Conservation (phyloP, 1,139 yeast genomes). For the Kodamaea plutei region DNA sequence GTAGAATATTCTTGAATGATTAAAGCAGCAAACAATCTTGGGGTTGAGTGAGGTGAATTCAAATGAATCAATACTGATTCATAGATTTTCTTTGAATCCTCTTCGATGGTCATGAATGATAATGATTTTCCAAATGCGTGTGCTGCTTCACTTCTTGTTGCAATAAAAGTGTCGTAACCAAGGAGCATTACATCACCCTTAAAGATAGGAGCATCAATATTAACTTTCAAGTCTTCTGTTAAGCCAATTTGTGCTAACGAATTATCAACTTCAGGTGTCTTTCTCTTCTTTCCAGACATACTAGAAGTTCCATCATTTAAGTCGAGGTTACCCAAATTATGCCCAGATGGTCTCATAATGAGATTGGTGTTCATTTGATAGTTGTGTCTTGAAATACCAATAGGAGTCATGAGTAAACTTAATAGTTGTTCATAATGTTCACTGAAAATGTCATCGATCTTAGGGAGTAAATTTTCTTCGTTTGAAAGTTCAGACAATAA, state of each 20-base stretch:
- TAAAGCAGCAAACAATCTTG: slow-evolving; percentile 67
- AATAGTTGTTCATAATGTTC: slow-evolving; percentile 61
- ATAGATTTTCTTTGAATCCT: slow-evolving; percentile 33
- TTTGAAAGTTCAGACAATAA: slow-evolving; percentile 46
- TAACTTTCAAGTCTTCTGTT: slow-evolving; percentile 58
- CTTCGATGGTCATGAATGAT: slow-evolving; percentile 47
- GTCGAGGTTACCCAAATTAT: slow-evolving; percentile 34
- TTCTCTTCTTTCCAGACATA: slow-evolving; percentile 32
- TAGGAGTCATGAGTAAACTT: slow-evolving; percentile 81
- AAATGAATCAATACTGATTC: slow-evolving; percentile 40
- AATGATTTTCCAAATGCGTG: slow-evolving; percentile 71
- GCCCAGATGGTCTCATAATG: slow-evolving; percentile 80
- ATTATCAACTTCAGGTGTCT: slow-evolving; percentile 19
- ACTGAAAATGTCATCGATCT: slow-evolving; percentile 46
- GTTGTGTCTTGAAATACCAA: slow-evolving; percentile 87
- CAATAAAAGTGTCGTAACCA: slow-evolving; percentile 69
- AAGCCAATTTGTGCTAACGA: slow-evolving; percentile 44
- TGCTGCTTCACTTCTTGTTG: slow-evolving; percentile 75
- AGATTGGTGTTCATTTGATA: slow-evolving; percentile 76
- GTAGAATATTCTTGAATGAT: slow-evolving; percentile 71
- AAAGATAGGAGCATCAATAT: slow-evolving; percentile 90
- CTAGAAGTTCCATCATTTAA: slow-evolving; percentile 20
- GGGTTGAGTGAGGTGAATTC: slow-evolving; percentile 70
- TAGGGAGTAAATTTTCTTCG: slow-evolving; percentile 21
- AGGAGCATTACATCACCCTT: slow-evolving; percentile 88